These are phyloP conservation scores for Saccharomycopsis crataegensis DNA, from an alignment of 1,139 yeast genomes.

Conservation along the genomic window DNA sequence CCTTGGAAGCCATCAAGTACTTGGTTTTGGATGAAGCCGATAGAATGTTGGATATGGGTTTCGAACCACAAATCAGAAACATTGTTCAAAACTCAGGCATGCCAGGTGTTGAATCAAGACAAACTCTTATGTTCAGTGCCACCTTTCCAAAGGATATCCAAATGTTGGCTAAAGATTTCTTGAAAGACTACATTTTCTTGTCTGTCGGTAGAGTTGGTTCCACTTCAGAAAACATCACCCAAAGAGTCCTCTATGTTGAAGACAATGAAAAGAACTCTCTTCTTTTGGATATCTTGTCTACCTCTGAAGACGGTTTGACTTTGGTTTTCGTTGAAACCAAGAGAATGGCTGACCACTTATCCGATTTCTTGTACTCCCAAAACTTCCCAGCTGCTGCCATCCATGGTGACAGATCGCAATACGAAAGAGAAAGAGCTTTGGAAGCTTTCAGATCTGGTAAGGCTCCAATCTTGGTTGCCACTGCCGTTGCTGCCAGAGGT, in stretches of 20 bases:
- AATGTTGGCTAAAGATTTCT: constrained; percentile 93
- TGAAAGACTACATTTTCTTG: constrained; percentile 89
- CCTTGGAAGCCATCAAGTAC: constrained; percentile 83
- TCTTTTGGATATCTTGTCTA: constrained; percentile 78
- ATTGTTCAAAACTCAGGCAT: constrained; percentile 96
- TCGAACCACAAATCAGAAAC: constrained; percentile 98
- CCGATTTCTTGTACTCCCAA: constrained; percentile 85
- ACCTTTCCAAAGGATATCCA: constrained; percentile 98
- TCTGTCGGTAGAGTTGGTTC: constrained; percentile 99
- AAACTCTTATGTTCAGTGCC: constrained; percentile 97
- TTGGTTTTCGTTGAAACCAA: constrained; percentile 96
- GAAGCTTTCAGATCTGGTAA: constrained; percentile 80
- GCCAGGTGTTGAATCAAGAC: constrained; percentile 89
- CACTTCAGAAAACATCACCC: constrained; percentile 95
- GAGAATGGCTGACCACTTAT: constrained; percentile 95
- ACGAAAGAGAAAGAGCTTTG: constrained; percentile 95
- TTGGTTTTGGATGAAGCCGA: constrained; percentile 98
- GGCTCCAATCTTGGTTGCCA: constrained; percentile 92
- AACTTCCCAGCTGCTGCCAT: constrained; percentile 96
- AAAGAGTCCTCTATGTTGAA: constrained; percentile 87
- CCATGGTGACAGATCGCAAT: constrained; percentile 98
- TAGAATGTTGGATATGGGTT: constrained; percentile 99
- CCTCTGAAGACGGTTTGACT: constrained; percentile 65
- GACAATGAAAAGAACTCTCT: constrained; percentile 92
- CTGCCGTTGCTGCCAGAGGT: constrained; percentile 99